Evolutionary conservation across 2,329 filamentous ascomycete species (phyloP).

Genomic region (Purpureocillium takamizusanense): DNA sequence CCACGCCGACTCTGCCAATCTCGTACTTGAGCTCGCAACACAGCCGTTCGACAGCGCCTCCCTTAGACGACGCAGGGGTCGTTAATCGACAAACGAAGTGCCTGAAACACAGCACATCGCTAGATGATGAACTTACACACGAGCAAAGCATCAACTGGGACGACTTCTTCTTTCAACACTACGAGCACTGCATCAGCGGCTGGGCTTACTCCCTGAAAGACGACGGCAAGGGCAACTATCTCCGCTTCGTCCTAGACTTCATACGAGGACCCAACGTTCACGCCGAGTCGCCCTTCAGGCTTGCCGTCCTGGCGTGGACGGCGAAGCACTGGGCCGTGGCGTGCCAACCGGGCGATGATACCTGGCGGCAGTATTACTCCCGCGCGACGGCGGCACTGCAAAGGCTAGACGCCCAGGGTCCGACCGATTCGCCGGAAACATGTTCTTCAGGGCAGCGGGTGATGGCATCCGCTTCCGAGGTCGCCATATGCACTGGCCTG

Average conservation of each 20-base stretch:
- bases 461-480: not conserved
- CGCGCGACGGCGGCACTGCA: not conserved
- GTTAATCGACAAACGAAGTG: too few species aligned
- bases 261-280: not conserved
- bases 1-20: too few species aligned
- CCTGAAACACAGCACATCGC: too few species aligned
- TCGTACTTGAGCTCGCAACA: not conserved
- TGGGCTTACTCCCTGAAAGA: constrained; percentile 2
- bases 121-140: too few species aligned
- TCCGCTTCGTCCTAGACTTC: constrained; percentile 1
- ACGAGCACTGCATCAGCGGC: constrained; percentile 1
- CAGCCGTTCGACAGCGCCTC: too few species aligned
- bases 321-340: constrained; percentile 1
- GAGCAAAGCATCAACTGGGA: too few species aligned
- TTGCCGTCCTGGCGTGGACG: constrained; percentile 1
- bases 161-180: not conserved
- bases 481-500: not conserved
- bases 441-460: too few species aligned
- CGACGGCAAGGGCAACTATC: constrained; percentile 3
- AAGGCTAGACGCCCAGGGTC: too few species aligned
- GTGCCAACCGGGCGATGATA: not conserved
- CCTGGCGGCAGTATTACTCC: not conserved
- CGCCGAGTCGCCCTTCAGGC: not conserved
- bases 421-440: too few species aligned
- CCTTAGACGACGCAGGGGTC: too few species aligned